Conservation (phyloP, 352 stramenopile species). For the Thalassiosira exigua region DNA sequence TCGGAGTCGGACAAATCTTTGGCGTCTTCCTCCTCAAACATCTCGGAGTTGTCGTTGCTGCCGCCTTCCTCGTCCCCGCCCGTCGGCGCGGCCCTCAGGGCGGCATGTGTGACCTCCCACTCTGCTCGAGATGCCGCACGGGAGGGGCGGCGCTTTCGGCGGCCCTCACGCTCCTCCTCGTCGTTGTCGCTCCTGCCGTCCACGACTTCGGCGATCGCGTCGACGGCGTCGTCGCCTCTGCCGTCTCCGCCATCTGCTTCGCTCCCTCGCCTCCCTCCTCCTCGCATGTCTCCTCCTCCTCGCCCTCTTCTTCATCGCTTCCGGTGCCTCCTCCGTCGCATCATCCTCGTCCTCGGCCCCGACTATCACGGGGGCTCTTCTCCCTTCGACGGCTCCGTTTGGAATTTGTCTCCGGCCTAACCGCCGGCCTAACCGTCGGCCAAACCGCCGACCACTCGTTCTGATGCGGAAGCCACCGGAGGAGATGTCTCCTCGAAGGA, state of each 20-base stretch:
- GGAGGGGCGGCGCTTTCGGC: slow-evolving; percentile 11
- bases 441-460: no score
- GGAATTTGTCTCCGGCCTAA: no score
- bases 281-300: slow-evolving; percentile 16
- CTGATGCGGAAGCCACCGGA: no score
- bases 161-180: not conserved
- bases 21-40: slow-evolving; percentile 36
- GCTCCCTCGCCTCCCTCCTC: not conserved
- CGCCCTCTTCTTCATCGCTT: slow-evolving; percentile 3
- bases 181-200: slow-evolving; percentile 3
- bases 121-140: slow-evolving; percentile 46
- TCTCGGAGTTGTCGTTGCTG: slow-evolving; percentile 38
- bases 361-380: no score
- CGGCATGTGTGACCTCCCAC: slow-evolving; percentile 26
- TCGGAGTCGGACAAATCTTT: slow-evolving; percentile 9
- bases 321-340: slow-evolving; percentile 16
- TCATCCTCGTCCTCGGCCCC: not conserved
- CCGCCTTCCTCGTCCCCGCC: slow-evolving; percentile 38
- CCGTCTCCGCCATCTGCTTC: not conserved
- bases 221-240: slow-evolving; percentile 26
- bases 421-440: no score
- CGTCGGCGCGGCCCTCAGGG: slow-evolving; percentile 4
- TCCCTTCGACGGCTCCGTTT: no score
- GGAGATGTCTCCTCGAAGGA: no score
- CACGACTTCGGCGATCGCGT: slow-evolving; percentile 26